phyloP scores from a whole-genome alignment of 345 rosid genomes.

The Corchorus olitorius region DNA sequence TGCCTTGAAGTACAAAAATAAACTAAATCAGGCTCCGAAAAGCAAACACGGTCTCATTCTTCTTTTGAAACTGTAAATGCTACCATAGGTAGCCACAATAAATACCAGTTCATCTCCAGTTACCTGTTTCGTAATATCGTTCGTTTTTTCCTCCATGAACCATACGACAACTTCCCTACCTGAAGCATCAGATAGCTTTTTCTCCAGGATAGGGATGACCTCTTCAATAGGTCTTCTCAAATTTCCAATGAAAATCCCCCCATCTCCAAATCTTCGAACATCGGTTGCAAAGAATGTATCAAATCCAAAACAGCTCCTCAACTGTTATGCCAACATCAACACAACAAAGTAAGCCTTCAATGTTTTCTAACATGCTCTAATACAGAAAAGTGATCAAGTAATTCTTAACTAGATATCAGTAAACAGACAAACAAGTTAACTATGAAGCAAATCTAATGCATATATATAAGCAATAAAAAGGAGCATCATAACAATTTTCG shows the following conservation, averaged over 20 bases:
- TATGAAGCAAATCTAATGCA: neutral
- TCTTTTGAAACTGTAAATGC: neutral
- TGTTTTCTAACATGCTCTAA: neutral
- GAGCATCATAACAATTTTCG: neutral
- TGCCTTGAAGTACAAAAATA: slow-evolving; percentile 49
- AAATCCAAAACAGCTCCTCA: slow-evolving; percentile 84
- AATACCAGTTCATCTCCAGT: neutral
- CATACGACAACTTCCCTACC: slow-evolving; percentile 83
- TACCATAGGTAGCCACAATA: neutral
- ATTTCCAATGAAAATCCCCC: slow-evolving; percentile 89
- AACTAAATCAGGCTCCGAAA: neutral
- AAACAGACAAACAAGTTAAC: neutral
- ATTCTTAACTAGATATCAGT: neutral
- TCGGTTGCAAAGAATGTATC: slow-evolving; percentile 90
- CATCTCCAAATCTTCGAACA: slow-evolving; percentile 94
- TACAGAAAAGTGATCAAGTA: neutral
- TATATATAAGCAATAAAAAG: neutral
- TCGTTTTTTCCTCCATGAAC: slow-evolving; percentile 92
- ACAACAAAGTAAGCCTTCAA: neutral
- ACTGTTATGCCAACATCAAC: slow-evolving; percentile 48
- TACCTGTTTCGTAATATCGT: slow-evolving; percentile 92
- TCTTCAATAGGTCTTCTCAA: slow-evolving; percentile 78
- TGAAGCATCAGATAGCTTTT: slow-evolving; percentile 80
- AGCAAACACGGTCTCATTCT: neutral
- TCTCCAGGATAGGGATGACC: slow-evolving; percentile 78